Conservation (phyloP, 208 protist genomes). For the Vickermania ingenoplastis region DNA sequence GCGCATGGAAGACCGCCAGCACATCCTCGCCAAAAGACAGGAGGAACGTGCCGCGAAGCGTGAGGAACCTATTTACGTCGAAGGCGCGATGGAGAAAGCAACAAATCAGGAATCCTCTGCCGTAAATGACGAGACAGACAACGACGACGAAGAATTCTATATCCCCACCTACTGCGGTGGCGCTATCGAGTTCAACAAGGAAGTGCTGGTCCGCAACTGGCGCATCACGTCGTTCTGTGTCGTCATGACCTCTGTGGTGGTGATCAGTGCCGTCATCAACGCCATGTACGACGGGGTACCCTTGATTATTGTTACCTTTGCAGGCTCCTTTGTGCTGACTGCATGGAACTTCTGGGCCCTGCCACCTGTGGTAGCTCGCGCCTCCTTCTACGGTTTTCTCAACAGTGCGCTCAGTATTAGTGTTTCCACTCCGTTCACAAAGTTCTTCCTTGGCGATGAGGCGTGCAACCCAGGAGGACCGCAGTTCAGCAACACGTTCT, state of each 20-base stretch:
- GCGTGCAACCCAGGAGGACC: constrained; percentile 29
- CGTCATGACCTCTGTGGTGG: constrained; percentile 21
- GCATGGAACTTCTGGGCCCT: constrained; percentile 23
- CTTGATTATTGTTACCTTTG: constrained; percentile 12
- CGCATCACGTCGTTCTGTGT: constrained; percentile 24
- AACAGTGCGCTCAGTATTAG: constrained; percentile 34
- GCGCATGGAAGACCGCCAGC: constrained; percentile 22
- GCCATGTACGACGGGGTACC: constrained; percentile 20
- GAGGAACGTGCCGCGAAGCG: no score
- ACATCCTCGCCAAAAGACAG: background rate
- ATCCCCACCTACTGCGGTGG: constrained; percentile 12
- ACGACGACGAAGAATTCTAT: background rate
- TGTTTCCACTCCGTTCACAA: constrained; percentile 24
- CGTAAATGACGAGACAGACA: background rate
- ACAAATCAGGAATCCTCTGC: background rate
- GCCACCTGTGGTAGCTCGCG: constrained; percentile 39
- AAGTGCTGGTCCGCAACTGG: constrained; percentile 25
- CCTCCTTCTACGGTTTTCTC: constrained; percentile 33
- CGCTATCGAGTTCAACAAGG: constrained; percentile 30
- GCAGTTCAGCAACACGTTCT: constrained; percentile 46
- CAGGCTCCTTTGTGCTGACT: constrained; percentile 13
- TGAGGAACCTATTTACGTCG: background rate
- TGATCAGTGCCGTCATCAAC: constrained; percentile 23
- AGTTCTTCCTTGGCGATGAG: constrained; percentile 28
- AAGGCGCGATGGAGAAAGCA: constrained; percentile 16